A percentile compares a stretch with the other conserved stretches of the same genome.
phyloP scores from a whole-genome alignment of 257 asterid genomes.

The Rehmannia glutinosa region DNA sequence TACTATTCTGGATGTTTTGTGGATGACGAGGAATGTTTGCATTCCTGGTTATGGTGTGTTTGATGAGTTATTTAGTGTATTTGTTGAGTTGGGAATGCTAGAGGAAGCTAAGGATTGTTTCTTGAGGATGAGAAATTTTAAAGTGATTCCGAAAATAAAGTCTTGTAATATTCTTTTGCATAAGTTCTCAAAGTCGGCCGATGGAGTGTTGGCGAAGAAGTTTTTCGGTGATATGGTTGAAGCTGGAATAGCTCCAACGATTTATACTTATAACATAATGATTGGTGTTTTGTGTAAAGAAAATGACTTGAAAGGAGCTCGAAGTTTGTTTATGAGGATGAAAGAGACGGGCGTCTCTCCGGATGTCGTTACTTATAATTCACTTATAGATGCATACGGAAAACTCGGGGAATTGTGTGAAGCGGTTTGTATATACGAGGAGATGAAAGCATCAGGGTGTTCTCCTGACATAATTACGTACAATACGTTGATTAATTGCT shows the following conservation, averaged over 20 bases:
- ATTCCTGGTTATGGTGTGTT: constrained; percentile 32
- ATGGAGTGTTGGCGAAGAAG: constrained; percentile 39
- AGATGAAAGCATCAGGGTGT: constrained; percentile 68
- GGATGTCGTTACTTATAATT: constrained; percentile 76
- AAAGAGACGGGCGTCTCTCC: constrained; percentile 58
- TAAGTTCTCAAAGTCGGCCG: constrained; percentile 42
- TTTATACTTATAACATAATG: constrained; percentile 74
- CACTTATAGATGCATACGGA: constrained; percentile 78
- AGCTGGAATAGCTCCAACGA: constrained; percentile 56
- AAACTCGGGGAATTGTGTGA: constrained; percentile 54
- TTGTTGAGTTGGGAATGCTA: constrained; percentile 62
- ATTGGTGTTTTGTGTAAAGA: constrained; percentile 67
- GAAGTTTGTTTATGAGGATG: constrained; percentile 56
- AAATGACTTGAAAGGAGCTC: constrained; percentile 64
- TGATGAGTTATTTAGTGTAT: constrained; percentile 66
- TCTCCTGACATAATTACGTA: constrained; percentile 74
- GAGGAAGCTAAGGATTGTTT: constrained; percentile 83
- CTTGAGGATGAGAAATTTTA: constrained; percentile 55
- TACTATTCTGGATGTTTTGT: constrained; percentile 56
- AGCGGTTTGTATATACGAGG: constrained; percentile 53
- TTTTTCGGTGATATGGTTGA: constrained; percentile 61
- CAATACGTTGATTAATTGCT: constrained; percentile 86
- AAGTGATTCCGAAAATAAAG: constrained; percentile 56
- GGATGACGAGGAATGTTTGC: constrained; percentile 65
- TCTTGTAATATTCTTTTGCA: constrained; percentile 82